Conservation (phyloP, 768 basidiomycete species). For the Gloeophyllum trabeum region DNA sequence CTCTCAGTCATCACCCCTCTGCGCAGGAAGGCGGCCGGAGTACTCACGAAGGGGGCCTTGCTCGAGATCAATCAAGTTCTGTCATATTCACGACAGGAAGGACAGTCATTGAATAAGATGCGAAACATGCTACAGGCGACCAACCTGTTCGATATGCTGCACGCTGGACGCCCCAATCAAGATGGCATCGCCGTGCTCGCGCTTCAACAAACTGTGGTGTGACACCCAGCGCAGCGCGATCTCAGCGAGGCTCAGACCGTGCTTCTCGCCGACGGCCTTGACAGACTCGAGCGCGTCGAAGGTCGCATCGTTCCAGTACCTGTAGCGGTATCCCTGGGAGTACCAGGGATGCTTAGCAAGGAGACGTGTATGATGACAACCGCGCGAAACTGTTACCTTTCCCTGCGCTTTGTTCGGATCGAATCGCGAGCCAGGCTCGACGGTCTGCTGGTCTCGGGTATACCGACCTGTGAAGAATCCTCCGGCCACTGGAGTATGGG, state of each 20-base stretch:
- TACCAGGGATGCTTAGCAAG: not conserved
- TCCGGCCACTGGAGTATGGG: slow-evolving; percentile 18
- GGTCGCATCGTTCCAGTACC: slow-evolving; percentile 22
- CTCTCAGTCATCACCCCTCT: not conserved
- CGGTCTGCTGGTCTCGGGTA: slow-evolving; percentile 21
- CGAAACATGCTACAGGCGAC: not conserved
- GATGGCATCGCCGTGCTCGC: slow-evolving; percentile 36
- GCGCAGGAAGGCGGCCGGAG: not conserved
- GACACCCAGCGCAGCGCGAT: slow-evolving; percentile 33
- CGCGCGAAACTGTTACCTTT: slow-evolving; percentile 22
- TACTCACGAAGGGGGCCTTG: slow-evolving; percentile 42
- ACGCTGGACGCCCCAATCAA: slow-evolving; percentile 52
- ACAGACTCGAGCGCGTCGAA: slow-evolving; percentile 22
- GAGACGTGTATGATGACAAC: not conserved
- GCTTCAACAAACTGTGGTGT: slow-evolving; percentile 35
- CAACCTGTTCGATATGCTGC: slow-evolving; percentile 42
- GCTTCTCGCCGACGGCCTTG: slow-evolving; percentile 18
- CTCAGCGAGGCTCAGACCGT: slow-evolving; percentile 27
- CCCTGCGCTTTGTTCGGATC: slow-evolving; percentile 35
- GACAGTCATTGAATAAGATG: not conserved
- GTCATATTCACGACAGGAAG: not conserved
- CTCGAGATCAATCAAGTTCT: slow-evolving; percentile 41
- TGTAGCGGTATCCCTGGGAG: slow-evolving; percentile 25
- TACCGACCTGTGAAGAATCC: slow-evolving; percentile 30
- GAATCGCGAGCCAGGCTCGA: slow-evolving; percentile 48